Conservation (phyloP, 306 rosid genomes). For the Citrullus amarus region DNA sequence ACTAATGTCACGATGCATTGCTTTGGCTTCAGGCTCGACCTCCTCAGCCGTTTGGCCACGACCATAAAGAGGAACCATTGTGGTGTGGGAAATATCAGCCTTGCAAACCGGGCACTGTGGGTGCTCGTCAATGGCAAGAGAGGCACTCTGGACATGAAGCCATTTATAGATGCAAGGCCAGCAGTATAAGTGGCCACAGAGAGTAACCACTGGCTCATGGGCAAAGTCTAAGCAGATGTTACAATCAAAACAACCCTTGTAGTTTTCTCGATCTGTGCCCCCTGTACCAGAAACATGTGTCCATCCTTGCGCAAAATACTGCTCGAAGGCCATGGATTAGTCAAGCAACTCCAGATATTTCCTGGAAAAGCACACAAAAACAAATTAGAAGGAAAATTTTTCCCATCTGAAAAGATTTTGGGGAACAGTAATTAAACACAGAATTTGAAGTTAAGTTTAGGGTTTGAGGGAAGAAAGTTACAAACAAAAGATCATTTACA, state of each 20-base stretch:
- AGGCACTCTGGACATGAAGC: slow-evolving; percentile 69
- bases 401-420: not conserved
- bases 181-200: slow-evolving; percentile 93
- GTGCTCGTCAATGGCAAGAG: slow-evolving; percentile 59
- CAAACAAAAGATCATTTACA: not conserved
- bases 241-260: slow-evolving; percentile 59
- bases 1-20: slow-evolving; percentile 19
- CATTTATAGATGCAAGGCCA: slow-evolving; percentile 97
- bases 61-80: slow-evolving; percentile 82
- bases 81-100: slow-evolving; percentile 56
- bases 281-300: slow-evolving; percentile 26
- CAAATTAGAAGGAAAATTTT: not conserved
- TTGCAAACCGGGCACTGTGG: slow-evolving; percentile 96
- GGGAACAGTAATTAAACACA: not conserved
- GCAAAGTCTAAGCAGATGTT: slow-evolving; percentile 85
- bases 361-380: not conserved
- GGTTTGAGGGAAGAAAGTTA: not conserved
- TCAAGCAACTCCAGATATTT: slow-evolving; percentile 9
- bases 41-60: slow-evolving; percentile 40
- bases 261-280: slow-evolving; percentile 29
- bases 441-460: not conserved
- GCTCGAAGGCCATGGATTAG: slow-evolving; percentile 47
- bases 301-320: slow-evolving; percentile 38
- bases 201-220: slow-evolving; percentile 74
- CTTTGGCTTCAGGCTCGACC: slow-evolving; percentile 18